These are phyloP conservation scores for Fusarium irregulare DNA, from an alignment of 2,329 filamentous ascomycete genomes.

Conservation along the genomic window DNA sequence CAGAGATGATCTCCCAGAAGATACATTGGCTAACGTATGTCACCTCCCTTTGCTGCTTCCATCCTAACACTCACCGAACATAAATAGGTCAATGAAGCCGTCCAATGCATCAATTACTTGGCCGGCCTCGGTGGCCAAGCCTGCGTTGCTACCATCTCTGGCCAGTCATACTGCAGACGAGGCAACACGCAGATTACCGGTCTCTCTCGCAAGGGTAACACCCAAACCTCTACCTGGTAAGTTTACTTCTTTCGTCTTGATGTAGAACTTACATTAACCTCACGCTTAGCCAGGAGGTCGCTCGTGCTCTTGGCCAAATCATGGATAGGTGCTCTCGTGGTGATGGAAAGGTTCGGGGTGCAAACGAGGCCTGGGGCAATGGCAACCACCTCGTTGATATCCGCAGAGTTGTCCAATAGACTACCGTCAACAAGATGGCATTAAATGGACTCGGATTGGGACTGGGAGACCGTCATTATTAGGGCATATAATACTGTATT, in stretches of 20 bases:
- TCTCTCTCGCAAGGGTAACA: not conserved
- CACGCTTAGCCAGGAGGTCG: not conserved
- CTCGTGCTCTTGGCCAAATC: not conserved
- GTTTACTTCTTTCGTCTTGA: fast-evolving
- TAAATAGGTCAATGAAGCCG: constrained; percentile 18
- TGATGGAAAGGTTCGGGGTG: not conserved
- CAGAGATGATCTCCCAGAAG: not conserved
- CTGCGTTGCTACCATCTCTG: constrained; percentile 6
- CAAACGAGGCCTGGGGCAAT: not conserved
- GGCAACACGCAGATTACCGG: constrained; percentile 30
- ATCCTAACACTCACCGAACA: too few species aligned
- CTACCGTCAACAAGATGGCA: too few species aligned
- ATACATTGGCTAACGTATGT: constrained; percentile 1
- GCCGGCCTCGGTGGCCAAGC: constrained; percentile 9
- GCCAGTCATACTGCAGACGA: constrained; percentile 14
- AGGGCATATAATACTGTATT: too few species aligned
- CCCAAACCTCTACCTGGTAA: constrained; percentile 1
- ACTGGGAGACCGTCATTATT: too few species aligned
- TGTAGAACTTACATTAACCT: fast-evolving
- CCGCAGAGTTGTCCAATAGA: not conserved
- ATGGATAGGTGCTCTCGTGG: not conserved
- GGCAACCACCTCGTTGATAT: not conserved
- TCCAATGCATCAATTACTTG: constrained; percentile 20
- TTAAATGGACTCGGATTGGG: too few species aligned
- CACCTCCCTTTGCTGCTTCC: fast-evolving